Evolutionary conservation across 192 early-diverging fungal species (phyloP), one percentile per base, ranked within the genome.

Genomic region (Coemansia sp.): DNA sequence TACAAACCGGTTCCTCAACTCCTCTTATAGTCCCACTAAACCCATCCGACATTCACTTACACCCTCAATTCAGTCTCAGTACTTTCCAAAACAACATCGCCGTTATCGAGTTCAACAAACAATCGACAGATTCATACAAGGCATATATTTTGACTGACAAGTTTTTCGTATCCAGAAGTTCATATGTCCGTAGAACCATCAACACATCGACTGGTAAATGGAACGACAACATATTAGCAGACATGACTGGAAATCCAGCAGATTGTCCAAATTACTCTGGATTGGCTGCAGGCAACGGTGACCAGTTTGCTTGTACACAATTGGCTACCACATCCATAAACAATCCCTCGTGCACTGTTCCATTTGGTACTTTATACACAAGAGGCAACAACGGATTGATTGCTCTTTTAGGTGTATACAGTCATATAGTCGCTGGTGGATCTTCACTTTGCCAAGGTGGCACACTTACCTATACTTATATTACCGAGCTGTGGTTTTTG

Each of bases 41-140:
- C 18, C 31, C 38, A 12, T 40, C 22, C 6, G 59, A 68, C 18
- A 60, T 68, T n/a, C 51, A 56, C 14, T 32, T 68, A 1, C 60
- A 68, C 42, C 67, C 67, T 12, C 17, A 48, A 8, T 68, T 56
- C 25, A 68, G 61, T 33, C 58, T 34, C 3, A 33, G 2, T 2
- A 48, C 67, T 6, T 49, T 68, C 18, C 59, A 40, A 29, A 48
- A 68, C 40, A 68, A 68, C 40, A 55, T 68, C 14, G 67, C 67
- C 4, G 59, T 68, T 6, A 42, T 68, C 4, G 30, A 68, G 52
- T 68, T 68, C 14, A 68, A 68, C 67, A 54, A 68, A 28, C 14
- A 61, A 12, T 48, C 67, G 1, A 56, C 36, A 8, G 40, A 57
- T 28, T 33, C 55, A 6, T 67, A 49, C 32, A 36, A 58, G 40